Evolutionary conservation across 371 early-diverging fungal genomes (phyloP).

Genomic region (Mortierella sp.): DNA sequence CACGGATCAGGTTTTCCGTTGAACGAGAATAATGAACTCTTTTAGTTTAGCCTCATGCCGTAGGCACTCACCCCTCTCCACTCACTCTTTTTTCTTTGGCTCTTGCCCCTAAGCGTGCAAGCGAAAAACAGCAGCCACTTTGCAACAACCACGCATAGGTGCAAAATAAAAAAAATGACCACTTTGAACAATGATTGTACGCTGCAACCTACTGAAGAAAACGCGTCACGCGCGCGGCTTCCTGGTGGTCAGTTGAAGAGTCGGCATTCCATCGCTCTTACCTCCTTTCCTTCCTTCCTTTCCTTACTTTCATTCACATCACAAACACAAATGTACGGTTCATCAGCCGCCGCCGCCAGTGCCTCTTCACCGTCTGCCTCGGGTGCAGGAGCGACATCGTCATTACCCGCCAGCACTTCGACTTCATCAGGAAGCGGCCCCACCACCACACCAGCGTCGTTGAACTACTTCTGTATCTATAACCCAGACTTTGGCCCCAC

Average conservation of each 20-base stretch:
- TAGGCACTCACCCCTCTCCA: not conserved
- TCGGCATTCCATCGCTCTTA: not conserved
- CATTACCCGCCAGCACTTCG: slow-evolving; percentile 21
- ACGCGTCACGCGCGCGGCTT: not conserved
- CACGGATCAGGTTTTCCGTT: not conserved
- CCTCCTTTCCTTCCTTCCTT: not conserved
- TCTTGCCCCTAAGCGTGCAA: not conserved
- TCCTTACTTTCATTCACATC: not conserved
- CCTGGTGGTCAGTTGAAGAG: not conserved
- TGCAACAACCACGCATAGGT: not conserved
- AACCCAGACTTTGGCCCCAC: slow-evolving; percentile 79
- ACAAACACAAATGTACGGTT: slow-evolving; percentile 32
- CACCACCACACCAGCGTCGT: slow-evolving; percentile 37
- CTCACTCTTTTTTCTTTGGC: not conserved
- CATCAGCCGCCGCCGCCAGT: slow-evolving; percentile 23
- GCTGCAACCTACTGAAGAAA: not conserved
- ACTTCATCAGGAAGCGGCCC: slow-evolving; percentile 20
- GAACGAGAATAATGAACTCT: not conserved
- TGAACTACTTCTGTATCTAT: slow-evolving; percentile 83
- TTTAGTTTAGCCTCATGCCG: not conserved
- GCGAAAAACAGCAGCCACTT: not conserved
- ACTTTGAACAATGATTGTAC: not conserved
- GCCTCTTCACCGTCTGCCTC: slow-evolving; percentile 30
- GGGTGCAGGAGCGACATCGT: slow-evolving; percentile 6
- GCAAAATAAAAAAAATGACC: not conserved